Conservation (phyloP, 805 yeast species). For the Wickerhamomyces hampshirensis region DNA sequence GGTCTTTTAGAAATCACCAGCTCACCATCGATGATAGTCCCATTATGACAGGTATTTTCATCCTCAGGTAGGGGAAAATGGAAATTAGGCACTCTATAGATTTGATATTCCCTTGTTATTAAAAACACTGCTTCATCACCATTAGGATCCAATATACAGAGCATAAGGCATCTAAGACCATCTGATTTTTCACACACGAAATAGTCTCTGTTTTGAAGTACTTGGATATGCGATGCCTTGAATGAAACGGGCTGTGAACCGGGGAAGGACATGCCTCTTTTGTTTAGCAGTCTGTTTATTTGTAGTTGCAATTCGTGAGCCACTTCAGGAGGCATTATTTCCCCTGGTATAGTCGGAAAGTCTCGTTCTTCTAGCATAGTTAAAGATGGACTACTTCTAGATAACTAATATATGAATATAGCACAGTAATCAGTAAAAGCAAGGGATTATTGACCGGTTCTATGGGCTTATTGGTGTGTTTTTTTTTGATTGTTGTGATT, state of each 20-base stretch:
- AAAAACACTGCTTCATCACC: constrained; percentile 86
- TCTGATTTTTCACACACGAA: constrained; percentile 95
- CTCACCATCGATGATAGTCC: constrained; percentile 92
- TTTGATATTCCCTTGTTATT: constrained; percentile 86
- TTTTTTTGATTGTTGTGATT: background rate
- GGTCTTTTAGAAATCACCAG: constrained; percentile 67
- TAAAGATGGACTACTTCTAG: no score
- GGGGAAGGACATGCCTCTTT: constrained; percentile 60
- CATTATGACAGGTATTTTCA: constrained; percentile 65
- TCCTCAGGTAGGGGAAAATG: constrained; percentile 67
- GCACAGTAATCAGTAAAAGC: no score
- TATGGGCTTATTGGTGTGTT: no score
- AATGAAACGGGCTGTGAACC: constrained; percentile 97
- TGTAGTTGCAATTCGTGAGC: constrained; percentile 61
- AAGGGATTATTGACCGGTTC: no score
- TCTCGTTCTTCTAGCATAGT: constrained; percentile 32
- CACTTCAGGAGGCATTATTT: constrained; percentile 65
- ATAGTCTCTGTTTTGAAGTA: constrained; percentile 68
- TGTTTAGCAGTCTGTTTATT: constrained; percentile 58
- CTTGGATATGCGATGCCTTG: constrained; percentile 66
- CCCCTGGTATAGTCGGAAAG: constrained; percentile 87
- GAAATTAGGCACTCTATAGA: constrained; percentile 72
- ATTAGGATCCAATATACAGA: constrained; percentile 57
- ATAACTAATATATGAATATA: no score
- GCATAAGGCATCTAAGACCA: constrained; percentile 81